Conservation (phyloP, 495 filamentous ascomycete genomes). For the Penicillium parvum region DNA sequence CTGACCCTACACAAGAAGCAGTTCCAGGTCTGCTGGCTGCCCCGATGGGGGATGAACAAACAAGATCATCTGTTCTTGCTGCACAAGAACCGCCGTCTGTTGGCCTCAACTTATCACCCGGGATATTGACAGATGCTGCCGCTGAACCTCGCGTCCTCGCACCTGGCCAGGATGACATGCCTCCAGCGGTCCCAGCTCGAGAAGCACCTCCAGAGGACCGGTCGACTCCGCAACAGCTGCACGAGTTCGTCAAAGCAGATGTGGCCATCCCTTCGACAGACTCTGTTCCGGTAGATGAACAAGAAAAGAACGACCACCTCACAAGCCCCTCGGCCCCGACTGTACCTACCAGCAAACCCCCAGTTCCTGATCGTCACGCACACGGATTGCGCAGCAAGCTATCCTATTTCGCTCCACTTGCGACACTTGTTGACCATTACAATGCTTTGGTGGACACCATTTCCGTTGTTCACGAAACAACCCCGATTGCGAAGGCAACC, state of each 20-base stretch:
- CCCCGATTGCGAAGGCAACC: constrained; percentile 55
- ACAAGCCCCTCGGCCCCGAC: not conserved
- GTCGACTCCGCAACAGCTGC: not conserved
- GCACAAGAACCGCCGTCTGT: not conserved
- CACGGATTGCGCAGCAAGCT: constrained; percentile 57
- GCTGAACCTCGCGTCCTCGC: not conserved
- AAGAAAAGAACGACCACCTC: not conserved
- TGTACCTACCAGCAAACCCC: constrained; percentile 10
- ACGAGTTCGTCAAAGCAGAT: not conserved
- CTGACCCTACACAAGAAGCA: constrained; percentile 22
- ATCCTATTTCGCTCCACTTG: constrained; percentile 66
- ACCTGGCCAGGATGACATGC: no score
- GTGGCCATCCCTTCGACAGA: constrained; percentile 10
- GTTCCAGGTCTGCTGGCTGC: not conserved
- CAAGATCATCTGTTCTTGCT: constrained; percentile 1
- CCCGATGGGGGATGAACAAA: not conserved
- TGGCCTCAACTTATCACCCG: not conserved
- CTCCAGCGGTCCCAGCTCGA: no score
- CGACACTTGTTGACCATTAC: constrained; percentile 54
- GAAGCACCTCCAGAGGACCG: not conserved
- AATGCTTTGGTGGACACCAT: constrained; percentile 58
- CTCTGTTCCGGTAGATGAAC: not conserved
- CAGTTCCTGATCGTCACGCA: constrained; percentile 28
- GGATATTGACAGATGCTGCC: no score
- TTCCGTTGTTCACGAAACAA: constrained; percentile 57